Evolutionary conservation across 306 rosid species (phyloP), one percentile per base, ranked within the genome.

Genomic region (Arachis hypogaea): DNA sequence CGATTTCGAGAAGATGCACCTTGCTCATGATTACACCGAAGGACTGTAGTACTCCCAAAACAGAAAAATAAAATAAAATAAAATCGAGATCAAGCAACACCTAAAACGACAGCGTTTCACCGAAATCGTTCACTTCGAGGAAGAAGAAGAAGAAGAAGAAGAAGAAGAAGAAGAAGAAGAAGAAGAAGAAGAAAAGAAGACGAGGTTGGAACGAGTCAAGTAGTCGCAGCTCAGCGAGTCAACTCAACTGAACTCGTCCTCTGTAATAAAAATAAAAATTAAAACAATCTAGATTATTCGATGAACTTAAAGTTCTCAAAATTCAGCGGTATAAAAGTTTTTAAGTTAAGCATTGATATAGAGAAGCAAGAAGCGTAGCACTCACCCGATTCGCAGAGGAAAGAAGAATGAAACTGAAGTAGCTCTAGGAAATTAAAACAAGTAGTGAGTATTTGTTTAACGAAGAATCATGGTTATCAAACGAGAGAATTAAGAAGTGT

Each of bases 1-100:
- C 88, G 73, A 94, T 86, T 74, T 88, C 87, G 70, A 94, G 82
- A 63, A 91, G 74, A 63, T 81, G 85, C 4, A 57, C 11, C 11
- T 76, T 74, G 80, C 74, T 88, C 97, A 94, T 93, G 80, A 80
- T 82, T 80, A 56, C 63, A 62, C 60, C 63, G 30, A 51, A 40
- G 69, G 50, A 63, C 47, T 70, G 42, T 55, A 38, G 60, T 62
- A 56, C 63, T 42, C 75, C 68, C 18, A 52, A 6, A 2, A 33
- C 38, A 33, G 38, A 22, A 22, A 22, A 22, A 22, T 22, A 22
- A 22, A 22, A 2, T 33, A 33, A 33, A 33, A 33, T 33, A 43
- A 75, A 77, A 72, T 49, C 77, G 74, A 82, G 71, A 79, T 77
- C 82, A 65, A 65, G 79, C 16, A 7, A 43, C 46, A 43, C 45